Conservation (phyloP, 768 basidiomycete species). For the Hemileccinum rubropunctum region DNA sequence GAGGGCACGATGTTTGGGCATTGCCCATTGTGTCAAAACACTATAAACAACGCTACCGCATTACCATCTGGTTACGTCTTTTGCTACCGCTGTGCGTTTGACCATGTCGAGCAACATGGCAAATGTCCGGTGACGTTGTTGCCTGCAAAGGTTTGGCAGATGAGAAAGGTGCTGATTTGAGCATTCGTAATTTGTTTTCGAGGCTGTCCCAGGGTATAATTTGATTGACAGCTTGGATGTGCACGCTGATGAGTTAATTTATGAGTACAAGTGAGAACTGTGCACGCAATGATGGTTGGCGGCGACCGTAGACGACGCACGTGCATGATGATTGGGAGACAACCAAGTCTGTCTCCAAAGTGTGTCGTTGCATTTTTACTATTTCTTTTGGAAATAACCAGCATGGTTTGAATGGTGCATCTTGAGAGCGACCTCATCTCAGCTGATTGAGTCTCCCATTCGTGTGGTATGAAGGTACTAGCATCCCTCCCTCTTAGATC, state of each 20-base stretch:
- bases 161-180: slow-evolving; percentile 84
- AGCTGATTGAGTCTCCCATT: slow-evolving; percentile 8
- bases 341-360: slow-evolving; percentile 7
- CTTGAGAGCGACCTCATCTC: slow-evolving; percentile 10
- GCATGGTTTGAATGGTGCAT: slow-evolving; percentile 24
- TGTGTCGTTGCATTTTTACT: slow-evolving; percentile 8
- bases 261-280: neutral
- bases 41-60: slow-evolving; percentile 83
- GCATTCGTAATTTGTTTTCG: neutral
- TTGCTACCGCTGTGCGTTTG: slow-evolving; percentile 89
- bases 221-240: slow-evolving; percentile 8
- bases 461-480: slow-evolving; percentile 34
- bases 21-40: slow-evolving; percentile 76
- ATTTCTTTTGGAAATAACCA: slow-evolving; percentile 17
- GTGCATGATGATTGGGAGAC: too few relatives aligned
- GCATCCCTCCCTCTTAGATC: slow-evolving; percentile 1
- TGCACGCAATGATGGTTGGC: too few relatives aligned
- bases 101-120: slow-evolving; percentile 72
- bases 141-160: slow-evolving; percentile 71
- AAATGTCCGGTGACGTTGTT: slow-evolving; percentile 87
- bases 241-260: neutral
- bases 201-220: slow-evolving; percentile 4
- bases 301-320: slow-evolving; percentile 21
- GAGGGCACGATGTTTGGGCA: slow-evolving; percentile 67
- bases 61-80: slow-evolving; percentile 93